These are phyloP conservation scores for Sphagnum fallax DNA, from an alignment of 228 moss, liverwort and hornwort genomes.

Conservation along the genomic window DNA sequence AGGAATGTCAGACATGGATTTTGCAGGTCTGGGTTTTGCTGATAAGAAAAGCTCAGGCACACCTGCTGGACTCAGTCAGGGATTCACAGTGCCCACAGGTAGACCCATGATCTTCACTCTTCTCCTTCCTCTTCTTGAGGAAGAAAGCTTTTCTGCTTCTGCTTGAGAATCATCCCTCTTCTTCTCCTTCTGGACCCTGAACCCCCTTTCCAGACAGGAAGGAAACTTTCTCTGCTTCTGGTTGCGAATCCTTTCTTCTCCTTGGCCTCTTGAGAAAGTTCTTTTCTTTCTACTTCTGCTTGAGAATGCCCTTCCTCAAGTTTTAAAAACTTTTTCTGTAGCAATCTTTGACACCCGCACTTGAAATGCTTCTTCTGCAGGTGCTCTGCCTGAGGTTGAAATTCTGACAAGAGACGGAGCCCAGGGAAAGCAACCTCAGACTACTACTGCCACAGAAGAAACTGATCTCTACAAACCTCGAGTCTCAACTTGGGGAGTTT, in stretches of 20 bases:
- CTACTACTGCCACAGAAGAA: constrained; percentile 6
- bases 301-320: too few species aligned
- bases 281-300: too few species aligned
- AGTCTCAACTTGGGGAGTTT: constrained; percentile 89
- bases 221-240: too few species aligned
- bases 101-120: not conserved
- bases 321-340: too few species aligned
- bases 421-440: constrained; percentile 2
- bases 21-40: constrained; percentile 86
- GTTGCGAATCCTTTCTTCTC: too few species aligned
- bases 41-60: constrained; percentile 64
- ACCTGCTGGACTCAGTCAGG: constrained; percentile 52
- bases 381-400: constrained; percentile 82
- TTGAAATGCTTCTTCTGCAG: constrained; percentile 7
- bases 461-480: constrained; percentile 68
- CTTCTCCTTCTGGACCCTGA: too few species aligned
- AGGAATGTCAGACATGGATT: constrained; percentile 74
- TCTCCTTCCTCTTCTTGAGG: too few species aligned
- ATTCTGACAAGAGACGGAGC: constrained; percentile 78
- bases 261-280: too few species aligned
- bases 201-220: too few species aligned
- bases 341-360: too few species aligned
- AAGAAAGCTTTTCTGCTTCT: too few species aligned
- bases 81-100: constrained; percentile 55
- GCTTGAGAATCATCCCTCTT: too few species aligned